Evolutionary conservation across 1,139 yeast genomes (phyloP), one percentile per base, ranked within the genome.

Genomic region (Debaryomycetaceae sp.): DNA sequence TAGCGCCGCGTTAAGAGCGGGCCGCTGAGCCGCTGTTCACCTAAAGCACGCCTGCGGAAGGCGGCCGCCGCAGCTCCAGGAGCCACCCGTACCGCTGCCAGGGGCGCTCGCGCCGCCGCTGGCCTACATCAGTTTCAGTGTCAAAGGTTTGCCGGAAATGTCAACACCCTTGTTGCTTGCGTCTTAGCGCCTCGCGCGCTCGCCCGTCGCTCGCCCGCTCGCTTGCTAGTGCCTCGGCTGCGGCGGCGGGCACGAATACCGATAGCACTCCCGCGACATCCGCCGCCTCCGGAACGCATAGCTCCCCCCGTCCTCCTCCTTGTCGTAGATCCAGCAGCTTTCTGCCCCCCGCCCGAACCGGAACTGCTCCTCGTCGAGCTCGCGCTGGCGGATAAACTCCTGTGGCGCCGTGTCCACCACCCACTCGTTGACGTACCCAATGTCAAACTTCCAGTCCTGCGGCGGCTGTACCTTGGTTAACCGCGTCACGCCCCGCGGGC

Each of bases 361-460:
- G 29, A 46, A 42, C 6, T 30, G 36, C 20, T 49, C 45, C 4
- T 46, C 43, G 14, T 44, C 35, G 11, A 70, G 47, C 1, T 60
- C 67, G 29, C 83, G 60, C 21, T 67, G 72, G 1, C 46, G 39
- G 4, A 78, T 62, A 78, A 93, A 84, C 1, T 47, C 45, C 2
- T 43, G 45, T 0, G 83, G 77, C 17, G 71, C 49, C 8, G 48
- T 44, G 46, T 85, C 95, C 8, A 79, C 60, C 28, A 56, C 57
- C 96, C 96, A 88, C n/a, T 65, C 64, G 27, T 69, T 65, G 23
- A 75, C 75, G 17, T 57, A 60, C 4, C 64, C 67, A 44, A 59
- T 46, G 36, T 75, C 81, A 53, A 79, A 88, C 38, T 66, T 65
- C 96, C 96, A 88, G 10, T 77, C 81, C 10, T 57, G 56, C 0